Percentiles rank a stretch among this genome's conserved stretches.
Evolutionary conservation across 805 yeast genomes (phyloP).

Genomic region (Candida qinlingensis): DNA sequence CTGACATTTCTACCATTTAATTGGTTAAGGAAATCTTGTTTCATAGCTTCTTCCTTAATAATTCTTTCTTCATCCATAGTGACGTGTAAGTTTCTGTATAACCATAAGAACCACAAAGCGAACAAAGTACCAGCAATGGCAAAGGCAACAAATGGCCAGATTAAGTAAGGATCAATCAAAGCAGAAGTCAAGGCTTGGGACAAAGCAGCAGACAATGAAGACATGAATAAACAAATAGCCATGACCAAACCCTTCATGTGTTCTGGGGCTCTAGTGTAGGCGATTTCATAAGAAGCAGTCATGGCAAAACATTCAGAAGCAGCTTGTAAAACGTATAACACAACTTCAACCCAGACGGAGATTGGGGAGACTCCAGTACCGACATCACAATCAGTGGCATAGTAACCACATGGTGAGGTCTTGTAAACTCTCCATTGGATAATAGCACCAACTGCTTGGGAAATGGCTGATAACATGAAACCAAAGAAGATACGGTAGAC

Average conservation of each 20-base stretch:
- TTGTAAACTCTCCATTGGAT: slow-evolving; percentile 64
- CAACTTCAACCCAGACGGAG: slow-evolving; percentile 61
- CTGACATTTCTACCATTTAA: background rate
- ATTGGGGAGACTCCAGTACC: slow-evolving; percentile 29
- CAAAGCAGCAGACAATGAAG: slow-evolving; percentile 68
- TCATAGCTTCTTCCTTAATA: slow-evolving; percentile 2
- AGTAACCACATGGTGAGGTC: slow-evolving; percentile 67
- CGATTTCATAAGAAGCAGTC: slow-evolving; percentile 77
- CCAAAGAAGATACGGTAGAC: slow-evolving; percentile 67
- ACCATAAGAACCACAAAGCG: slow-evolving; percentile 47
- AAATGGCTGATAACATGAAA: slow-evolving; percentile 51
- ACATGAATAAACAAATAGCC: slow-evolving; percentile 57
- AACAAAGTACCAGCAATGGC: slow-evolving; percentile 51
- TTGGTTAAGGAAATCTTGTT: background rate
- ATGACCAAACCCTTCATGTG: slow-evolving; percentile 37
- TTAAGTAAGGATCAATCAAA: slow-evolving; percentile 60
- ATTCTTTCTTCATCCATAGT: slow-evolving; percentile 12
- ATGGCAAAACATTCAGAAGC: slow-evolving; percentile 73
- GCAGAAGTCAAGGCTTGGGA: slow-evolving; percentile 71
- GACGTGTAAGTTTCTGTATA: slow-evolving; percentile 10
- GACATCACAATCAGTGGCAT: slow-evolving; percentile 46
- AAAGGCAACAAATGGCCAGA: slow-evolving; percentile 62
- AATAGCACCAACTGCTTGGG: slow-evolving; percentile 39
- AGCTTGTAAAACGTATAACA: slow-evolving; percentile 65
- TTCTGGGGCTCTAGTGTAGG: slow-evolving; percentile 75